Evolutionary conservation across 495 filamentous ascomycete species (phyloP), one percentile per base, ranked within the genome.

Genomic region (Daldinia decipiens): DNA sequence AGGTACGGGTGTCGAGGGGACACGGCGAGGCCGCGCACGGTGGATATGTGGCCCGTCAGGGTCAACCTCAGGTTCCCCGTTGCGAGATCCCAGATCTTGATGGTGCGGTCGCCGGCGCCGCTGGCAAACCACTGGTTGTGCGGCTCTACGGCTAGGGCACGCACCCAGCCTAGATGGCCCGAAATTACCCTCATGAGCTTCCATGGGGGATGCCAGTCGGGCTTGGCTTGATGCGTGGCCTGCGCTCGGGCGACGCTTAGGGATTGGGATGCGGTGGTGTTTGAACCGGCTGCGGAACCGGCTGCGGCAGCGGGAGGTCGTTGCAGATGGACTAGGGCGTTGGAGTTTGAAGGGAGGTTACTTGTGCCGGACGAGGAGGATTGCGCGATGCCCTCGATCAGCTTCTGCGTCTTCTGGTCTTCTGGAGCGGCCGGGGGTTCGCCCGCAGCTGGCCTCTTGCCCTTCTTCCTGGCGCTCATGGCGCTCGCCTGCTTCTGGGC

Each of bases 21-120:
- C 6, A 99, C 92, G 0, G 95, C 96, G 54, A 99, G 83, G 6
- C 96, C 96, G 51, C 96, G 90, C 15, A 99, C 96, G 6, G 95
- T 96, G 43, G 93, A 97, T 66, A 99, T 99, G 79, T 99, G 96
- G 29, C 96, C 96, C 2, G 96, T 99, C 31, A 99, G 82, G 2
- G 96, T 98, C 56, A 99, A 80, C 62, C 89, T 87, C 62, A 98
- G 82, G 12, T 82, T 86, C 2, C 96, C 96, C 6, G 90, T 91
- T 15, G 94, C 96, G 39, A 98, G 82, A 81, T 98, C 94, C 95
- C 95, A 99, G 66, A 99, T 97, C 81, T 99, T 99, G 79, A 99
- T 98, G 4, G 96, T 98, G 24, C 96, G 86, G 76, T 99, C 96
- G 58, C 94, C 96, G 21, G 94, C 93, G 59, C 96, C 96, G 76